phyloP scores from a whole-genome alignment of 2,329 filamentous ascomycete genomes.

The Aspergillus udagawae region DNA sequence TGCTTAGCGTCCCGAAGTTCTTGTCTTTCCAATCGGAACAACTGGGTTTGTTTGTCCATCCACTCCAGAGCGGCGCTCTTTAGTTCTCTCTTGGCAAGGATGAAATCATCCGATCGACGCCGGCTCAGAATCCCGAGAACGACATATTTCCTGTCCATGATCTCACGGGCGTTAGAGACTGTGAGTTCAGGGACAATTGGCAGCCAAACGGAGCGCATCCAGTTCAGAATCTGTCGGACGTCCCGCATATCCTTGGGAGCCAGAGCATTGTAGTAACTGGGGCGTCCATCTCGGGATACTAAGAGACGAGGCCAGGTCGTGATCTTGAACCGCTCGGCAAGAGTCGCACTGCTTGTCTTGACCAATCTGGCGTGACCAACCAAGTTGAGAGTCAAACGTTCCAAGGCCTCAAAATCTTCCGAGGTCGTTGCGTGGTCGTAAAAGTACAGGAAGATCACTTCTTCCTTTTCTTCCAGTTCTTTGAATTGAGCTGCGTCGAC shows the following conservation, averaged over 20 bases:
- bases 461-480: conserved; percentile 83
- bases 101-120: conserved; percentile 73
- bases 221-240: conserved; percentile 70
- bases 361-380: conserved; percentile 90
- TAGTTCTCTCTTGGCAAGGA: conserved; percentile 76
- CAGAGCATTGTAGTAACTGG: conserved; percentile 83
- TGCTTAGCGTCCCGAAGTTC: conserved; percentile 93
- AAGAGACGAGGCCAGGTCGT: conserved; percentile 93
- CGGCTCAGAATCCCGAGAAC: conserved; percentile 85
- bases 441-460: conserved; percentile 96
- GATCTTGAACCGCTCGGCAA: conserved; percentile 86
- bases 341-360: conserved; percentile 74
- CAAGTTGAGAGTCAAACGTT: conserved; percentile 78
- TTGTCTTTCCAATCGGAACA: conserved; percentile 89
- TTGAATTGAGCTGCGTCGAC: conserved; percentile 74
- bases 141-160: conserved; percentile 94
- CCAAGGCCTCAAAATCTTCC: conserved; percentile 86
- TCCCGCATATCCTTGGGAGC: conserved; percentile 92
- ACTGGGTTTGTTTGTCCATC: conserved; percentile 93
- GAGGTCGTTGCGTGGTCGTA: conserved; percentile 92
- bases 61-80: conserved; percentile 95
- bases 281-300: conserved; percentile 81
- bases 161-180: conserved; percentile 83
- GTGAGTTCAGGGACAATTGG: conserved; percentile 93
- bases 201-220: conserved; percentile 97